phyloP scores from a whole-genome alignment of 2,329 filamentous ascomycete genomes.

The Elsinoe ampelina region DNA sequence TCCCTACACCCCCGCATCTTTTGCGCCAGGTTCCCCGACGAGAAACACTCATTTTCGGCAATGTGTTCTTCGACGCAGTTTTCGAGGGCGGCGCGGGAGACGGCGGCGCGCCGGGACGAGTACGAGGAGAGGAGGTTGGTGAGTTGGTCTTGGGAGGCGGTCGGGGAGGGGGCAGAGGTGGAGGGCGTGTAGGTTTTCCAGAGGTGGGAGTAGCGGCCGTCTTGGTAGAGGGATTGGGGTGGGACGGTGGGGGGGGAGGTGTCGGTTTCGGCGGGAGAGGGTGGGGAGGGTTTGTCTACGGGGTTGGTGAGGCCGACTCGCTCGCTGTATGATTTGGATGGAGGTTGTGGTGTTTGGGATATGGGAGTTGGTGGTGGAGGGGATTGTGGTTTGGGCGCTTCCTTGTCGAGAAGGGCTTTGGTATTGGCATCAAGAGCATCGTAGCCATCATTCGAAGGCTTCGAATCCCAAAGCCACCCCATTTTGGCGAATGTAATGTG shows the following conservation, averaged over 20 bases:
- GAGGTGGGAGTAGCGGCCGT: slow-evolving; percentile 71
- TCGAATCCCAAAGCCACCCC: slow-evolving; percentile 55
- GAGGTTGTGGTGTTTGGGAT: slow-evolving; percentile 44
- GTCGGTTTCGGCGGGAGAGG: slow-evolving; percentile 19
- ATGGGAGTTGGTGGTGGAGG: slow-evolving; percentile 39
- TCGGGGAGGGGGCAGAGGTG: slow-evolving; percentile 56
- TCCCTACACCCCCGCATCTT: slow-evolving; percentile 70
- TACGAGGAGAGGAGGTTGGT: slow-evolving; percentile 71
- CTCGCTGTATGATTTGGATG: slow-evolving; percentile 23
- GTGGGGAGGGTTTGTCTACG: slow-evolving; percentile 17
- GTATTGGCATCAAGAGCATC: slow-evolving; percentile 72
- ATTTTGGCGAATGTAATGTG: slow-evolving; percentile 30
- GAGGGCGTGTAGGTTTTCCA: slow-evolving; percentile 87
- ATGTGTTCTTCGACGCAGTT: slow-evolving; percentile 87
- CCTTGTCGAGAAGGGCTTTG: slow-evolving; percentile 64
- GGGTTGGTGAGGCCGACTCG: slow-evolving; percentile 22
- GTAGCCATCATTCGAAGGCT: slow-evolving; percentile 43
- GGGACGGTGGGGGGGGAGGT: slow-evolving; percentile 34
- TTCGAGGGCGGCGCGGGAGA: slow-evolving; percentile 76
- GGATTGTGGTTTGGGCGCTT: neutral
- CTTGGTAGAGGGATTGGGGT: slow-evolving; percentile 52
- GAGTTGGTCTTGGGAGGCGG: slow-evolving; percentile 67
- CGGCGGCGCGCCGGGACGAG: slow-evolving; percentile 69
- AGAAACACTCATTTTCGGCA: slow-evolving; percentile 74
- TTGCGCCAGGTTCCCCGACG: slow-evolving; percentile 56